Percentiles rank a stretch among this genome's conserved stretches.
Evolutionary conservation across 805 yeast species (phyloP).

Genomic region (Candida argentea): DNA sequence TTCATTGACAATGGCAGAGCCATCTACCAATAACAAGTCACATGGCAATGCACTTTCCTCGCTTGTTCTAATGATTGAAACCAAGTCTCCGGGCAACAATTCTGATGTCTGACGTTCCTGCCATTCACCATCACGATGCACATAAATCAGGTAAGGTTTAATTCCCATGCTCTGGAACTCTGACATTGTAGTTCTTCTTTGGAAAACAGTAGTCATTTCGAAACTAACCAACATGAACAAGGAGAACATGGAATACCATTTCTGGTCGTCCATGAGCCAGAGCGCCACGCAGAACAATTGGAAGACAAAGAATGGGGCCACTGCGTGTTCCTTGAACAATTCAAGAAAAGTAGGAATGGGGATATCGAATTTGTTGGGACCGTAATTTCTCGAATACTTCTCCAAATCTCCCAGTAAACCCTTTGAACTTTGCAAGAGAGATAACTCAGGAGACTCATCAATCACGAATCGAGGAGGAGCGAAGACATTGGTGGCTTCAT

Average conservation of each 20-base stretch:
- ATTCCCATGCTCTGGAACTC: constrained; percentile 97
- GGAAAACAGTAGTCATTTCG: constrained; percentile 91
- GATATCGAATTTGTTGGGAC: constrained; percentile 83
- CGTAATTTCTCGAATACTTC: constrained; percentile 50
- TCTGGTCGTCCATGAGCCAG: constrained; percentile 94
- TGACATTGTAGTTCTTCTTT: constrained; percentile 86
- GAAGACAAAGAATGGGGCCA: constrained; percentile 95
- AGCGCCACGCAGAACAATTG: constrained; percentile 92
- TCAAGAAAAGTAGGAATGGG: constrained; percentile 90
- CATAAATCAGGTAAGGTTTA: constrained; percentile 76
- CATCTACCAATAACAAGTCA: constrained; percentile 77
- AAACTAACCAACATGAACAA: constrained; percentile 86
- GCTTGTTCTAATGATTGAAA: constrained; percentile 75
- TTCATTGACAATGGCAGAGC: constrained; percentile 93
- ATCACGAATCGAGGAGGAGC: constrained; percentile 75
- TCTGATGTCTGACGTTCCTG: constrained; percentile 55
- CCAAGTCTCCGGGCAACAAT: constrained; percentile 84
- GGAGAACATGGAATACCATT: constrained; percentile 91
- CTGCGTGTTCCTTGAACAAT: constrained; percentile 92
- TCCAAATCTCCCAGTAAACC: constrained; percentile 51
- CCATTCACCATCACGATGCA: constrained; percentile 67
- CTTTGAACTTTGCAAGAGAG: constrained; percentile 41
- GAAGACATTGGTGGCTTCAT: constrained; percentile 43
- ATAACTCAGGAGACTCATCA: constrained; percentile 48
- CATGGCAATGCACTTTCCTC: constrained; percentile 94